These are phyloP conservation scores for Vanderwaltozyma yarrowii DNA, from an alignment of 805 yeast genomes.

Conservation along the genomic window DNA sequence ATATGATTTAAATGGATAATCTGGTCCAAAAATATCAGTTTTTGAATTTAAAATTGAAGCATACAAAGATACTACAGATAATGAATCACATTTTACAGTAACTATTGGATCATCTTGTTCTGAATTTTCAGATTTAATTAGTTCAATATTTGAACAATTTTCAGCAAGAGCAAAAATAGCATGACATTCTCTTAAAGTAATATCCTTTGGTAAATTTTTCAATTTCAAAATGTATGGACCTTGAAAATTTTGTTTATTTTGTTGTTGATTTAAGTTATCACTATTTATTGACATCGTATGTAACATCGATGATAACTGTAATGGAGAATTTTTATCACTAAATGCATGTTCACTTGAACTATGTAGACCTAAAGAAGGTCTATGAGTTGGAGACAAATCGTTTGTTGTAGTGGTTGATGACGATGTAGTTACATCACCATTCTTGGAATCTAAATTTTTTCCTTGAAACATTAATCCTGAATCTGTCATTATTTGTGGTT, in stretches of 20 bases:
- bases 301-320: conserved; percentile 23
- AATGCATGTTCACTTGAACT: background rate
- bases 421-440: background rate
- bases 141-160: conserved; percentile 45
- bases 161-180: conserved; percentile 60
- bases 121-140: conserved; percentile 29
- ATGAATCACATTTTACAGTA: conserved; percentile 31
- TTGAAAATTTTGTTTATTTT: background rate
- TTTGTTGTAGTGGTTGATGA: background rate
- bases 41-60: conserved; percentile 33
- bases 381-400: conserved; percentile 3
- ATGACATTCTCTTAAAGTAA: conserved; percentile 55
- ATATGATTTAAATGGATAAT: conserved; percentile 30
- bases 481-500: conserved; percentile 1
- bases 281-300: conserved; percentile 18
- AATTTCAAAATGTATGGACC: conserved; percentile 32
- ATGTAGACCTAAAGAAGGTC: background rate
- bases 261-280: conserved; percentile 4
- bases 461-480: background rate
- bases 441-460: background rate
- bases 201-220: conserved; percentile 52
- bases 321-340: conserved; percentile 18
- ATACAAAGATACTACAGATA: conserved; percentile 36
- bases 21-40: conserved; percentile 40
- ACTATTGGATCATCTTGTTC: conserved; percentile 4